Evolutionary conservation across 1,284 basidiomycete genomes (phyloP).

Genomic region (Pascua guehoae): DNA sequence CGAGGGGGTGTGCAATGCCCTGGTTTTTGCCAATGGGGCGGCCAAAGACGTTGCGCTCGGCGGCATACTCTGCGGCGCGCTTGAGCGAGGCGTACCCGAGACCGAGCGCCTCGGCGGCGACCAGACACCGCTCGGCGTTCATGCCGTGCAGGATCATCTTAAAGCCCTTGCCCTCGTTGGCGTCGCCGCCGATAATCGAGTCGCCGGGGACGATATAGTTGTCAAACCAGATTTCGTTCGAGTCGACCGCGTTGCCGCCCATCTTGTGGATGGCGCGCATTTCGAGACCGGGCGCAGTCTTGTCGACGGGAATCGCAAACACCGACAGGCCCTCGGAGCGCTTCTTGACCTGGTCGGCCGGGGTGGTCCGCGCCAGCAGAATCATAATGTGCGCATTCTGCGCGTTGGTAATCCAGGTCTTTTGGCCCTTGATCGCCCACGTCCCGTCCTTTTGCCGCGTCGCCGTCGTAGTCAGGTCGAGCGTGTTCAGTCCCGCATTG

Average conservation of each 20-base stretch:
- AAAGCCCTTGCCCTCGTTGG: slow-evolving; percentile 46
- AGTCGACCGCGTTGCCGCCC: slow-evolving; percentile 18
- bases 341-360: slow-evolving; percentile 18
- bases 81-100: slow-evolving; percentile 21
- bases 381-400: slow-evolving; percentile 26
- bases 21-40: slow-evolving; percentile 21
- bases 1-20: slow-evolving; percentile 21
- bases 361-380: slow-evolving; percentile 20
- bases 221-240: slow-evolving; percentile 20
- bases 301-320: slow-evolving; percentile 18
- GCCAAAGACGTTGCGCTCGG: slow-evolving; percentile 18
- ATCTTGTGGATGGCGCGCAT: slow-evolving; percentile 14
- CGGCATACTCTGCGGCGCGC: slow-evolving; percentile 11
- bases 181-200: slow-evolving; percentile 13
- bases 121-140: slow-evolving; percentile 50
- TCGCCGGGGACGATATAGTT: slow-evolving; percentile 15
- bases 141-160: slow-evolving; percentile 40
- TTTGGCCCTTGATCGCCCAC: slow-evolving; percentile 18
- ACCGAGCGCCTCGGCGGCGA: slow-evolving; percentile 51
- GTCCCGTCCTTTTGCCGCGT: slow-evolving; percentile 11
- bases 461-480: slow-evolving; percentile 18
- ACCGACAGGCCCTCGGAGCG: slow-evolving; percentile 15
- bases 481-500: slow-evolving; percentile 18
- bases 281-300: slow-evolving; percentile 11
- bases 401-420: slow-evolving; percentile 20